Conservation (phyloP, 345 rosid genomes). For the Tarenaya hassleriana region DNA sequence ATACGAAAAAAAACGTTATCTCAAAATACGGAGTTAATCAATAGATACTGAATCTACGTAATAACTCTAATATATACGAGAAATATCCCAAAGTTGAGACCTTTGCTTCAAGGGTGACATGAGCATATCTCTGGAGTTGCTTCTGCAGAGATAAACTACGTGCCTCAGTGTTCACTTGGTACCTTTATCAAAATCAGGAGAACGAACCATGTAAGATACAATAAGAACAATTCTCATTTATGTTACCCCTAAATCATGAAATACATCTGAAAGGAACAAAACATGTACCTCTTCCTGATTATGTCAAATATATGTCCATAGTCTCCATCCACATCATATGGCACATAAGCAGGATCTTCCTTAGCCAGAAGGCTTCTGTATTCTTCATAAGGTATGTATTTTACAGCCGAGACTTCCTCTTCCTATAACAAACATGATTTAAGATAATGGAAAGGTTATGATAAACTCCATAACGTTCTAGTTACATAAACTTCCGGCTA, state of each 20-base stretch:
- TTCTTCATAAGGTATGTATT: constrained; percentile 56
- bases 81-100: constrained; percentile 26
- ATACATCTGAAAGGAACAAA: neutral
- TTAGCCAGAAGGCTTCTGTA: constrained; percentile 54
- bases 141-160: constrained; percentile 60
- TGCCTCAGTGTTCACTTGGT: constrained; percentile 42
- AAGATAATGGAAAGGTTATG: neutral
- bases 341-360: constrained; percentile 73
- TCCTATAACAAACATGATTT: constrained; percentile 38
- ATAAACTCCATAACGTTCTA: neutral
- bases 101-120: constrained; percentile 67
- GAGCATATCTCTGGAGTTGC: constrained; percentile 64
- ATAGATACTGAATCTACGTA: no score
- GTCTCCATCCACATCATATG: constrained; percentile 60
- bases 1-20: constrained; percentile 10
- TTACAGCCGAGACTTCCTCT: constrained; percentile 86
- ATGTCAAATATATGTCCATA: constrained; percentile 73
- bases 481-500: no score
- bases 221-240: no score
- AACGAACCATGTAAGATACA: constrained; percentile 12
- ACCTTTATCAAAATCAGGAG: constrained; percentile 46
- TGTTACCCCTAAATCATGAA: no score
- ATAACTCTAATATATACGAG: constrained; percentile 5
- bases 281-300: constrained; percentile 60
- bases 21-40: no score